Evolutionary conservation across 352 stramenopile species (phyloP).

Genomic region (Pseudoperonospora humuli): DNA sequence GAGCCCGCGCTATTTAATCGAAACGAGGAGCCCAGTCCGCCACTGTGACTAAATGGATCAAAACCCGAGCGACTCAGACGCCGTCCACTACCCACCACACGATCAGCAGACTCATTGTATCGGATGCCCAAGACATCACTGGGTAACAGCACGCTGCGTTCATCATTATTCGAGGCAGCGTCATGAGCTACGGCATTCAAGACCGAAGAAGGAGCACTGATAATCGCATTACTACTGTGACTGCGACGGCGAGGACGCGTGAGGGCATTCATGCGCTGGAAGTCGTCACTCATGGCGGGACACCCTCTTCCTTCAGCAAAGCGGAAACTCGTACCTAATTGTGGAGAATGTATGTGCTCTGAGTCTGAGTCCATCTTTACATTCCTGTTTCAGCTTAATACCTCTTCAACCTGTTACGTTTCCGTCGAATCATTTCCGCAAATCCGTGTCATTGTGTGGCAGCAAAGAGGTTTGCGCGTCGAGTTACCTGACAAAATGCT

Average conservation of each 20-base stretch:
- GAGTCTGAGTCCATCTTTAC: not conserved
- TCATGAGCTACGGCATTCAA: conserved; percentile 23
- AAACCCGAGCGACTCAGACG: conserved; percentile 28
- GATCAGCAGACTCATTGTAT: conserved; percentile 31
- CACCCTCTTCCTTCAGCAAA: too few relatives aligned
- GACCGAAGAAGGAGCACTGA: conserved; percentile 56
- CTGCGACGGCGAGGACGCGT: conserved; percentile 25
- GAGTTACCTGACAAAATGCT: conserved; percentile 42
- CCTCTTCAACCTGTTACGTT: not conserved
- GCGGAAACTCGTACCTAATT: too few relatives aligned
- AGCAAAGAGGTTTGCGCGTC: conserved; percentile 9
- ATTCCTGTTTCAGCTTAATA: not conserved
- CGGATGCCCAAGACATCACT: conserved; percentile 33
- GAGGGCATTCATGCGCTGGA: conserved; percentile 8
- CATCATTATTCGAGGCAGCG: not conserved
- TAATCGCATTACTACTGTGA: conserved; percentile 86
- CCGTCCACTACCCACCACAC: conserved; percentile 10
- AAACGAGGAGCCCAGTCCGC: conserved; percentile 17
- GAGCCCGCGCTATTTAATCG: conserved; percentile 20
- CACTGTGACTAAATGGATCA: conserved; percentile 18
- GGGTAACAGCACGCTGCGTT: conserved; percentile 9
- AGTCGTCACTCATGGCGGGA: conserved; percentile 20
- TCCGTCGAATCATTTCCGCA: conserved; percentile 1
- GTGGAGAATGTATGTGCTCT: not conserved
- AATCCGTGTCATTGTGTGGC: conserved; percentile 15